Evolutionary conservation across 129 eudicot species (phyloP).

Genomic region (Pulicaria dysenterica): DNA sequence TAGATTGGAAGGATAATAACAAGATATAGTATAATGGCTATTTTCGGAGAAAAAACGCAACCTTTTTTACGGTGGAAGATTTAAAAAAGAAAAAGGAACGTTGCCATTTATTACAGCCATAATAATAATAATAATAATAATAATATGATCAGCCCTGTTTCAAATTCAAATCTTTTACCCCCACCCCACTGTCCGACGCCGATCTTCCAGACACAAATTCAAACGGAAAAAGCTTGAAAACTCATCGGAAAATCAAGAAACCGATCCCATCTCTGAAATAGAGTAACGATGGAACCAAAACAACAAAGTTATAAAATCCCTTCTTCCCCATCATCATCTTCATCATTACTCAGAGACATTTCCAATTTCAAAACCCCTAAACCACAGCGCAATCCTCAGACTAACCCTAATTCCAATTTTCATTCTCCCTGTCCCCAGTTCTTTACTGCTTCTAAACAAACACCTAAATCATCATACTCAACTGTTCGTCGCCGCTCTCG

Average conservation of each 20-base stretch:
- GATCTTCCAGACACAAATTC: neutral
- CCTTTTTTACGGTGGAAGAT: too few relatives aligned
- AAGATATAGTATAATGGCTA: too few relatives aligned
- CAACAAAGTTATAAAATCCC: conserved; percentile 33
- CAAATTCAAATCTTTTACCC: conserved; percentile 41
- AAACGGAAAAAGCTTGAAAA: neutral
- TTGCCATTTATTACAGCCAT: conserved; percentile 18
- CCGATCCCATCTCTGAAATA: neutral
- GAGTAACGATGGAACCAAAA: conserved; percentile 41
- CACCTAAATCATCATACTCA: conserved; percentile 53
- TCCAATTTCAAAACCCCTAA: conserved; percentile 91
- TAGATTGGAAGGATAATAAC: too few relatives aligned
- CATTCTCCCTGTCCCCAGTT: conserved; percentile 44
- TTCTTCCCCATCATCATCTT: conserved; percentile 53
- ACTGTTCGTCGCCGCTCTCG: conserved; percentile 35
- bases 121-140: too few relatives aligned
- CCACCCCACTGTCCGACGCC: neutral
- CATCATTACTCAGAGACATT: conserved; percentile 58
- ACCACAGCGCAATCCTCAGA: conserved; percentile 44
- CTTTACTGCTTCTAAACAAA: conserved; percentile 66
- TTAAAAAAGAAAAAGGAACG: neutral
- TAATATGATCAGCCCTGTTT: conserved; percentile 4
- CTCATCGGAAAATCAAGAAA: conserved; percentile 29
- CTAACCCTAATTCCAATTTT: conserved; percentile 25
- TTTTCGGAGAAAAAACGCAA: too few relatives aligned